phyloP scores from a whole-genome alignment of 1,139 yeast genomes.

The Blastobotrys apis region DNA sequence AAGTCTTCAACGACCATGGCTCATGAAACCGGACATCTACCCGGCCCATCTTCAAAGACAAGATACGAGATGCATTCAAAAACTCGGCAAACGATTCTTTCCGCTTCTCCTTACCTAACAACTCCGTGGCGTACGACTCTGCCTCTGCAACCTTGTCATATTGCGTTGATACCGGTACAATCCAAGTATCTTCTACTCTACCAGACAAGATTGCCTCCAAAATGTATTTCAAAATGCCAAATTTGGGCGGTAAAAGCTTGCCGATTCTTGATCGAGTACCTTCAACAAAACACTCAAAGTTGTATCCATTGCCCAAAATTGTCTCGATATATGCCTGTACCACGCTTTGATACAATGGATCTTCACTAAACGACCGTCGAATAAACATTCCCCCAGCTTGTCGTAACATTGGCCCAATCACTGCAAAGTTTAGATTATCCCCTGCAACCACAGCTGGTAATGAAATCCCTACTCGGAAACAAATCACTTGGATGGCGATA shows the following conservation, averaged over 20 bases:
- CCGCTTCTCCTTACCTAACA: constrained; percentile 56
- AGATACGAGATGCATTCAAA: constrained; percentile 35
- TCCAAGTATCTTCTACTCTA: constrained; percentile 43
- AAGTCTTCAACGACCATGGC: constrained; percentile 40
- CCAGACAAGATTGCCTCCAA: constrained; percentile 46
- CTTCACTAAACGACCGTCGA: constrained; percentile 43
- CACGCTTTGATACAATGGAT: constrained; percentile 52
- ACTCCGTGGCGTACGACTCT: constrained; percentile 57
- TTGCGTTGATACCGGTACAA: constrained; percentile 58
- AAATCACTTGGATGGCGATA: constrained; percentile 54
- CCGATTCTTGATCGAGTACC: constrained; percentile 69
- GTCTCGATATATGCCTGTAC: constrained; percentile 54
- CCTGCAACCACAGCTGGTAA: constrained; percentile 65
- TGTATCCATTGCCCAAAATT: constrained; percentile 47
- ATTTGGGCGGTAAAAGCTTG: constrained; percentile 58
- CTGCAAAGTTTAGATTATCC: constrained; percentile 60
- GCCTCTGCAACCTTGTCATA: constrained; percentile 67
- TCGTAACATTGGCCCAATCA: constrained; percentile 46
- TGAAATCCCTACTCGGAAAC: constrained; percentile 54
- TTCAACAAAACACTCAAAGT: constrained; percentile 61
- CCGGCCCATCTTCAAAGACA: constrained; percentile 40
- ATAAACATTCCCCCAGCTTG: constrained; percentile 43
- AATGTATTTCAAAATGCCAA: constrained; percentile 56
- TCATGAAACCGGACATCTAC: constrained; percentile 41
- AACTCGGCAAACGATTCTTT: constrained; percentile 38